phyloP scores from a whole-genome alignment of 345 rosid genomes.

The Corymbia maculata region DNA sequence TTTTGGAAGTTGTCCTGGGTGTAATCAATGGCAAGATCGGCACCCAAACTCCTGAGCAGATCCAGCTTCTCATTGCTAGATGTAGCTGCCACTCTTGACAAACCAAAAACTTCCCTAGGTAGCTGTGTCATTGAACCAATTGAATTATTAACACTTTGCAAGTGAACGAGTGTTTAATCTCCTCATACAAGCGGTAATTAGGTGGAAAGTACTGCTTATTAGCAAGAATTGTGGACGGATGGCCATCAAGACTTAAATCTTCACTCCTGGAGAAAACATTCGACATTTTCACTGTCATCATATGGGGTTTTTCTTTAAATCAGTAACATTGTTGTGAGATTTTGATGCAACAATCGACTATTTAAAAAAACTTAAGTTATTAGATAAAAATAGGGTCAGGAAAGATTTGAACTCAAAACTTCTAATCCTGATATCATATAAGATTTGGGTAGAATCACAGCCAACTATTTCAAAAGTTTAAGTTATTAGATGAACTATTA shows the following conservation, averaged over 20 bases:
- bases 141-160: not conserved
- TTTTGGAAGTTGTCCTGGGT: conserved; percentile 67
- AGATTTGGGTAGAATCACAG: no score
- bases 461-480: no score
- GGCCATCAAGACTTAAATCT: not conserved
- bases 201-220: not conserved
- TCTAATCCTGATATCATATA: no score
- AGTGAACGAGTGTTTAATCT: not conserved
- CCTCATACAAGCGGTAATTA: not conserved
- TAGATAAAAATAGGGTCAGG: no score
- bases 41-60: conserved; percentile 54
- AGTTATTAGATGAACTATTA: no score
- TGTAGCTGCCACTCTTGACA: conserved; percentile 69
- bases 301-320: not conserved
- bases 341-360: no score
- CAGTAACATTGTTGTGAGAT: not conserved
- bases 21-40: conserved; percentile 75
- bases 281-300: not conserved
- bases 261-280: not conserved
- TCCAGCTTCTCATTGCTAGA: conserved; percentile 62
- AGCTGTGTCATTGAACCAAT: conserved; percentile 13
- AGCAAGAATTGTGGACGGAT: not conserved
- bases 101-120: conserved; percentile 67
- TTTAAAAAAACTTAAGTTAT: no score
- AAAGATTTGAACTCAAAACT: no score